Evolutionary conservation across 176 grass and related monocot species (phyloP), one percentile per base, ranked within the genome.

Genomic region (Luzula sylvatica): DNA sequence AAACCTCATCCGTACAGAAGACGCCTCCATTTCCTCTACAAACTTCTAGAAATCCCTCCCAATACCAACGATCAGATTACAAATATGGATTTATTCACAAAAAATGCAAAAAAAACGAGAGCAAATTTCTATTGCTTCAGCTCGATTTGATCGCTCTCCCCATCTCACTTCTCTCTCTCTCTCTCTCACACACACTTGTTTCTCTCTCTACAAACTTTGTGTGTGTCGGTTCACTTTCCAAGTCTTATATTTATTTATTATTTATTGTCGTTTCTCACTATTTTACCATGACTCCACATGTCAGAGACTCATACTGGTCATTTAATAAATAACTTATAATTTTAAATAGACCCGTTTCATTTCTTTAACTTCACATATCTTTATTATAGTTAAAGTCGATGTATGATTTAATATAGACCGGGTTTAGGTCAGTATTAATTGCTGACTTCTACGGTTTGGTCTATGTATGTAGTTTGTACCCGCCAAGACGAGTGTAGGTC

Each of bases 11-110:
- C 27, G 23, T 11, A 50, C 52, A 38, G 26, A 27, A 58, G 69
- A 65, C 41, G 42, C 44, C 60, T 80, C 79, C 88, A 83, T 83
- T 56, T 20, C 15, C 41, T 20, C 32, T 12, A 19, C 26, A 25
- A 61, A 16, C 46, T 53, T 69, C 65, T n/a, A 22, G 24, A 68
- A 20, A 50, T 30, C 30, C n/a, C 53, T 47, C 74, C 76, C 2
- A 6, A 64, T 45, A 81, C 29, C 19, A 25, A 23, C 1, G 14
- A 24, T 61, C 59, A 3, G 29, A 47, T 32, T 8, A 32, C 52
- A n/a, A 35, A 47, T 65, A 27, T 67, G 54, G 61, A 52, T 38
- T 30, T 42, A n/a, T 21, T 42, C 30, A 47, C 18, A 22, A 44
- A 54, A 11, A 16, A n/a, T 55, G 22, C 22, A 32, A n/a, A 7